phyloP scores from a whole-genome alignment of 148 eudicot species.

The Silene conica region DNA sequence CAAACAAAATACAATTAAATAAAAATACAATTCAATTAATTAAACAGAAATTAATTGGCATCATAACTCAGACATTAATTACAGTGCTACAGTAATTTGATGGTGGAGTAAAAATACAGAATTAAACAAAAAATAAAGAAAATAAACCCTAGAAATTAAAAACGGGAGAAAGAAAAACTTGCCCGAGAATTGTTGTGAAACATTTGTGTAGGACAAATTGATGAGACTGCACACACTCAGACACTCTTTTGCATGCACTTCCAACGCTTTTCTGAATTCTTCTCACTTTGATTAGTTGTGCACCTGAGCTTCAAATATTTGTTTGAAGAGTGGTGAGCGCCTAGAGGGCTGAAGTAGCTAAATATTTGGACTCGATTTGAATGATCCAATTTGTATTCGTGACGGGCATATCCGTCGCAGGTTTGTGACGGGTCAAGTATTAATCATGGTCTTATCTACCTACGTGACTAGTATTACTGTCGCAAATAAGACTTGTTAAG shows the following conservation, averaged over 20 bases:
- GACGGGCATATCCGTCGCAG: too few species aligned
- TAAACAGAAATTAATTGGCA: background rate
- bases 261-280: background rate
- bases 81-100: background rate
- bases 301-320: too few species aligned
- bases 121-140: background rate
- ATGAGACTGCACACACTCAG: background rate
- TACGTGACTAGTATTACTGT: too few species aligned
- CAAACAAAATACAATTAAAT: background rate
- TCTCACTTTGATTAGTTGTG: background rate
- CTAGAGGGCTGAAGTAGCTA: too few species aligned
- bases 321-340: too few species aligned
- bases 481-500: too few species aligned
- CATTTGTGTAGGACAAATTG: background rate
- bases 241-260: too few species aligned
- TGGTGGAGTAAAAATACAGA: background rate
- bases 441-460: too few species aligned
- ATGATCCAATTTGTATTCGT: too few species aligned
- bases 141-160: slow-evolving; percentile 7
- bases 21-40: background rate
- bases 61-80: background rate
- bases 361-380: background rate
- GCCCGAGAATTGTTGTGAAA: slow-evolving; percentile 12
- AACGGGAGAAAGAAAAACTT: background rate
- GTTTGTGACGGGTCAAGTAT: too few species aligned